Percentiles rank a stretch among this genome's conserved stretches.
phyloP scores from a whole-genome alignment of 371 early-diverging fungal species.

The Rhizopus arrhizus region DNA sequence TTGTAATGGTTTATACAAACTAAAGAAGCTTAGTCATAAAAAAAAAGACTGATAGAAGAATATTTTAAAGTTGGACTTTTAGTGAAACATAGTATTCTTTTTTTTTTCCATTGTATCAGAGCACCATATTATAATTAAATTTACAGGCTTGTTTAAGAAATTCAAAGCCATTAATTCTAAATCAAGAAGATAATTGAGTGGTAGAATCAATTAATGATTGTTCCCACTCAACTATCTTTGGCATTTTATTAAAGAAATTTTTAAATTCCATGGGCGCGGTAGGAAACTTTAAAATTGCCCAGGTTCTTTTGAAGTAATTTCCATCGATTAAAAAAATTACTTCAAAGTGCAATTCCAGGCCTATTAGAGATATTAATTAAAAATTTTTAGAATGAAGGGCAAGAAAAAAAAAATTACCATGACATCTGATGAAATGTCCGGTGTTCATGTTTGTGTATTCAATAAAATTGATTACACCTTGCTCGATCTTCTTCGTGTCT shows the following conservation, averaged over 20 bases:
- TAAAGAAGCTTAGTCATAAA: too few species aligned
- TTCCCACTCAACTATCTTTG: neutral
- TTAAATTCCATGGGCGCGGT: neutral
- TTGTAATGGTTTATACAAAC: too few species aligned
- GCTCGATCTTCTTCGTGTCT: constrained; percentile 15
- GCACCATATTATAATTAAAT: too few species aligned
- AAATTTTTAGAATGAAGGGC: neutral
- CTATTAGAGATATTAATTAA: constrained; percentile 17
- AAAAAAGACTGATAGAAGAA: too few species aligned
- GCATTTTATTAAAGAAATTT: neutral
- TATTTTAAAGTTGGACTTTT: too few species aligned
- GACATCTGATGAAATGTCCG: constrained; percentile 18
- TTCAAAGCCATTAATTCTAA: too few species aligned
- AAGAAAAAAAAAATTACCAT: constrained; percentile 15
- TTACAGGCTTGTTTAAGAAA: too few species aligned
- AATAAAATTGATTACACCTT: constrained; percentile 13
- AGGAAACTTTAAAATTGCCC: neutral
- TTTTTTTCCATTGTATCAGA: too few species aligned
- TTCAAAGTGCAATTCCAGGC: constrained; percentile 1
- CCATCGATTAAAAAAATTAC: neutral
- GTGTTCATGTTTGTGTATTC: constrained; percentile 15
- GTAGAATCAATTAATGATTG: constrained; percentile 1
- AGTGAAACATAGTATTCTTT: too few species aligned
- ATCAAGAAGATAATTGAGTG: neutral
- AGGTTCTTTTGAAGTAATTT: neutral